Percentiles rank a stretch among this genome's conserved stretches.
These are phyloP conservation scores for Globisporangium spiculum DNA, from an alignment of 352 stramenopile species.

Conservation along the genomic window DNA sequence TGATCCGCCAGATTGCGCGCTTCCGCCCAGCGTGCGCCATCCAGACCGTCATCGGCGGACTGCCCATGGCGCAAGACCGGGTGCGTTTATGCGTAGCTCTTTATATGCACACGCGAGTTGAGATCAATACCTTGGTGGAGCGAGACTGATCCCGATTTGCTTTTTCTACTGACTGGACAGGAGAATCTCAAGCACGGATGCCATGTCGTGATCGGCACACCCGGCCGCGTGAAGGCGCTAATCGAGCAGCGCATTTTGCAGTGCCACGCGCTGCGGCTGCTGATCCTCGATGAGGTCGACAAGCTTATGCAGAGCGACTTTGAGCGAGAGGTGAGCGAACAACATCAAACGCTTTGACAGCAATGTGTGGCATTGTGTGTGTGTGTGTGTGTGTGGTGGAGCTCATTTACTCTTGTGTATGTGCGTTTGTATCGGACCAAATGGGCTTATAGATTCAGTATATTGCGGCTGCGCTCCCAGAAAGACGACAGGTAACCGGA, in stretches of 20 bases:
- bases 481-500: constrained; percentile 49
- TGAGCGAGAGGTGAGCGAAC: constrained; percentile 40
- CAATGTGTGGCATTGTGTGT: background rate
- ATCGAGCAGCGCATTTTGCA: constrained; percentile 52
- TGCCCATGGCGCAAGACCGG: constrained; percentile 61
- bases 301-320: constrained; percentile 74
- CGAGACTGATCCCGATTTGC: background rate
- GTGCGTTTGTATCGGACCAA: background rate
- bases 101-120: background rate
- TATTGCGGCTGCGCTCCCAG: constrained; percentile 50
- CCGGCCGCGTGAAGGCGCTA: constrained; percentile 67
- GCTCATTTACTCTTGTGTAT: constrained; percentile 1
- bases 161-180: background rate
- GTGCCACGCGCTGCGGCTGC: constrained; percentile 47
- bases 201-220: constrained; percentile 70
- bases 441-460: constrained; percentile 42
- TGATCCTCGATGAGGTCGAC: constrained; percentile 83
- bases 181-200: constrained; percentile 40
- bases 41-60: constrained; percentile 55
- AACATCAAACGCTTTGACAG: background rate
- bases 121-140: too few relatives aligned
- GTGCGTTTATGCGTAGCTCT: constrained; percentile 17
- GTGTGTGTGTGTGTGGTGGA: background rate
- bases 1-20: constrained; percentile 51
- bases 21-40: constrained; percentile 39